These are phyloP conservation scores for Monosporascus sp. DNA, from an alignment of 2,329 filamentous ascomycete genomes.

Conservation along the genomic window DNA sequence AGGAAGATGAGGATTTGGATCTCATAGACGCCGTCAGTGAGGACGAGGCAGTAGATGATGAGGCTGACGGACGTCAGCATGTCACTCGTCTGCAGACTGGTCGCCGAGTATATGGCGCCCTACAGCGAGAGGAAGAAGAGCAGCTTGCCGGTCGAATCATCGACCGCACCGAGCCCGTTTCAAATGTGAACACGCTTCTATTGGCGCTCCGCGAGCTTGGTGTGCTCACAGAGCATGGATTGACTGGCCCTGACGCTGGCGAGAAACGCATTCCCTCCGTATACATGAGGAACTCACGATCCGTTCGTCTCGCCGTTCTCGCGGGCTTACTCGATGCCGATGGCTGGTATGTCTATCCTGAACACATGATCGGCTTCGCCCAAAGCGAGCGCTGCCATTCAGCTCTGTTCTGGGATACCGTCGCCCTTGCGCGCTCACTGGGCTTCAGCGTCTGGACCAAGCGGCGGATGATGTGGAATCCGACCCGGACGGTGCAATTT, in stretches of 20 bases:
- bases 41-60: not conserved
- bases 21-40: conserved; percentile 1
- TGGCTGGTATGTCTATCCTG: conserved; percentile 5
- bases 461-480: conserved; percentile 1
- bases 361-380: conserved; percentile 1
- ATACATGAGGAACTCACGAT: conserved; percentile 5
- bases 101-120: conserved; percentile 1
- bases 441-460: conserved; percentile 4
- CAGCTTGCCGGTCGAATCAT: conserved; percentile 1
- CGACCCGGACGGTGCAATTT: conserved; percentile 1
- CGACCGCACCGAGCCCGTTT: not conserved
- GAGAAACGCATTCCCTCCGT: conserved; percentile 3
- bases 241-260: not conserved
- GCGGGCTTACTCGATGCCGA: conserved; percentile 4
- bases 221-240: not conserved
- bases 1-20: not conserved
- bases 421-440: conserved; percentile 6
- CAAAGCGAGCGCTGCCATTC: not conserved
- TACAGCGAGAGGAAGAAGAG: conserved; percentile 1
- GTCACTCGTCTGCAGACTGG: conserved; percentile 1
- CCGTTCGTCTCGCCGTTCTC: conserved; percentile 5
- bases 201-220: conserved; percentile 1
- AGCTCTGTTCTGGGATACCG: conserved; percentile 7
- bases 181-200: not conserved
- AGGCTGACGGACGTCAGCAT: not conserved